These are phyloP conservation scores for Heliamphora pulchella DNA, from an alignment of 179 eudicot genomes.

Conservation along the genomic window DNA sequence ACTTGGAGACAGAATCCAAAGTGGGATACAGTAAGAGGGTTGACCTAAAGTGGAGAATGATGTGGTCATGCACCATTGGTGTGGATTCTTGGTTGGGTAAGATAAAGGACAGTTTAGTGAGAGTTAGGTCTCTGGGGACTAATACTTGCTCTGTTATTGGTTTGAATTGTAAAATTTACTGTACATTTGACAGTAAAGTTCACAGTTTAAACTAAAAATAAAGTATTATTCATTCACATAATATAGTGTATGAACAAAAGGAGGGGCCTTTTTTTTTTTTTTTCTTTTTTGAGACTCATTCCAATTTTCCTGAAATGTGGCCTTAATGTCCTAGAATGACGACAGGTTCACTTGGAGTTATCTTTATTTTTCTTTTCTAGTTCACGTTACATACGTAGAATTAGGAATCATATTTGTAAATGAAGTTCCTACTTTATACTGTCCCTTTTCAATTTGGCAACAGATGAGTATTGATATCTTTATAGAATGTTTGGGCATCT, in stretches of 20 bases:
- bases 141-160: not conserved
- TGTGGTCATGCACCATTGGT: not conserved
- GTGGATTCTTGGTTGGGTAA: not conserved
- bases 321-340: no score
- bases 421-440: not conserved
- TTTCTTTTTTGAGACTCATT: no score
- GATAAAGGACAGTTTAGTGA: not conserved
- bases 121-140: not conserved
- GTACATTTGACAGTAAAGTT: no score
- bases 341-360: no score
- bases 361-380: no score
- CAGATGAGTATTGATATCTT: not conserved
- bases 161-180: no score
- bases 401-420: no score
- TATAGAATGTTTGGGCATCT: not conserved
- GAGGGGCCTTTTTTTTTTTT: no score
- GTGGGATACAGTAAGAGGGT: conserved; percentile 6
- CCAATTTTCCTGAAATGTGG: no score
- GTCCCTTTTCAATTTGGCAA: not conserved
- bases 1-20: conserved; percentile 3
- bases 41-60: not conserved
- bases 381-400: no score
- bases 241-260: not conserved
- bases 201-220: no score
- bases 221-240: not conserved